A percentile compares a stretch with the other conserved stretches of the same genome.
phyloP scores from a whole-genome alignment of 768 basidiomycete species.

The Infundibulicybe gibba region DNA sequence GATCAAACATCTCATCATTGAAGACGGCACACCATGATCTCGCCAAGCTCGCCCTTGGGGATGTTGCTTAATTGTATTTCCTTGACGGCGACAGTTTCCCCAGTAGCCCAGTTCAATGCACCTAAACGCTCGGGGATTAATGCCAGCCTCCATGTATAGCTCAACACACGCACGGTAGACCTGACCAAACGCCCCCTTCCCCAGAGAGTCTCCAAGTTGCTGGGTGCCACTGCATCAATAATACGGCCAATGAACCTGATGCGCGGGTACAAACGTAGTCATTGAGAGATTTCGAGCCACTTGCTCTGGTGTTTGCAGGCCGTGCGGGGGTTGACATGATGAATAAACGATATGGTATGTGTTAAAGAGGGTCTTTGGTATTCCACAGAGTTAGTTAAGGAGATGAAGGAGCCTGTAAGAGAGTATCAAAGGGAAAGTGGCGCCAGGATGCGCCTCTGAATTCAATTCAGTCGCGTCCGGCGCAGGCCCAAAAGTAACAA shows the following conservation, averaged over 20 bases:
- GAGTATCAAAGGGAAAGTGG: constrained; percentile 5
- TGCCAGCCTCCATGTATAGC: neutral
- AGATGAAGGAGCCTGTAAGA: constrained; percentile 10
- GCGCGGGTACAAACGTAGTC: constrained; percentile 49
- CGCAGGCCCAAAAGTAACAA: constrained; percentile 32
- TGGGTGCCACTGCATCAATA: constrained; percentile 24
- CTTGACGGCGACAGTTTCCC: constrained; percentile 98
- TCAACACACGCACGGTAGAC: constrained; percentile 75
- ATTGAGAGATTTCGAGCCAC: constrained; percentile 53
- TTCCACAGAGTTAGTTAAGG: constrained; percentile 8
- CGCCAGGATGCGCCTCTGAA: constrained; percentile 17
- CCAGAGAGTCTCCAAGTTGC: constrained; percentile 97
- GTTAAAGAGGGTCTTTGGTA: too few relatives aligned
- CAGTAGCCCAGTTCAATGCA: constrained; percentile 92
- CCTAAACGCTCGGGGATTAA: constrained; percentile 37
- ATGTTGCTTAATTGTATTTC: constrained; percentile 95
- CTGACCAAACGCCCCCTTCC: constrained; percentile 95
- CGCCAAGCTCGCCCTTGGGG: constrained; percentile 87
- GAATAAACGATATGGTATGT: too few relatives aligned
- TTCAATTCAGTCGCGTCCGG: constrained; percentile 40
- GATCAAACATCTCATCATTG: constrained; percentile 1
- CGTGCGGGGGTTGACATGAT: constrained; percentile 37
- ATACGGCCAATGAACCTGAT: neutral
- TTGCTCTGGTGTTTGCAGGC: constrained; percentile 31
- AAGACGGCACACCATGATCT: constrained; percentile 82